Evolutionary conservation across 1,139 yeast genomes (phyloP).

Genomic region (Taphrina flavorubra): DNA sequence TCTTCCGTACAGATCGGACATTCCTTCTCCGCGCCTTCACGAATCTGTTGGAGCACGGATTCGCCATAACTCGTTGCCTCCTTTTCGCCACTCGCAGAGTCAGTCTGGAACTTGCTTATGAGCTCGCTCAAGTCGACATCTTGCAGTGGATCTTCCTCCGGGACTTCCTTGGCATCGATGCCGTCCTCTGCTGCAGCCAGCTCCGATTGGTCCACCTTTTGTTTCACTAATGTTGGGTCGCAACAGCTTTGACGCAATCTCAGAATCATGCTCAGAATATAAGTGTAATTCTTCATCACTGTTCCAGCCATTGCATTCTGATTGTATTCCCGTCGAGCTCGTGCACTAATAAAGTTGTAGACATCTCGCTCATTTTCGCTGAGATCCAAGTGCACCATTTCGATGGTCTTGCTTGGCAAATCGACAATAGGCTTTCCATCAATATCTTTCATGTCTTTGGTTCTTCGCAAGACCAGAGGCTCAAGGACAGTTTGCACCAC

Average conservation of each 20-base stretch:
- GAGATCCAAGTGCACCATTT: slow-evolving; percentile 69
- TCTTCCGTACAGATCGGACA: slow-evolving; percentile 83
- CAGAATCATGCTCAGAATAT: slow-evolving; percentile 80
- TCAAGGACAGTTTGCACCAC: slow-evolving; percentile 84
- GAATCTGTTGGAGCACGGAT: slow-evolving; percentile 53
- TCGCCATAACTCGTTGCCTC: slow-evolving; percentile 51
- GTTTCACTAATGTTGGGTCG: slow-evolving; percentile 61
- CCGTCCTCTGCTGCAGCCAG: slow-evolving; percentile 41
- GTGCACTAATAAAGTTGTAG: slow-evolving; percentile 71
- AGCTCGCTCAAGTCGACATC: slow-evolving; percentile 48
- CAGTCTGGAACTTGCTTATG: slow-evolving; percentile 46
- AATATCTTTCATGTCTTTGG: slow-evolving; percentile 78
- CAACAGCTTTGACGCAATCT: slow-evolving; percentile 89
- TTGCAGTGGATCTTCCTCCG: slow-evolving; percentile 43
- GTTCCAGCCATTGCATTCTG: slow-evolving; percentile 68
- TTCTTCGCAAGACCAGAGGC: slow-evolving; percentile 81
- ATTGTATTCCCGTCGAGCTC: slow-evolving; percentile 73
- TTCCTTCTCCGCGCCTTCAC: slow-evolving; percentile 61
- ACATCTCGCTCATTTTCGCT: slow-evolving; percentile 68
- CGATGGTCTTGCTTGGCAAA: slow-evolving; percentile 76
- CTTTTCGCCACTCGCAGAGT: slow-evolving; percentile 44
- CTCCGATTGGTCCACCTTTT: slow-evolving; percentile 43
- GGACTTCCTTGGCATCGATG: slow-evolving; percentile 24
- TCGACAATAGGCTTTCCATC: slow-evolving; percentile 78
- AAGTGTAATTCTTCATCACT: slow-evolving; percentile 73